phyloP scores from a whole-genome alignment of 2,329 filamentous ascomycete species.

The Calonectria henricotiae region DNA sequence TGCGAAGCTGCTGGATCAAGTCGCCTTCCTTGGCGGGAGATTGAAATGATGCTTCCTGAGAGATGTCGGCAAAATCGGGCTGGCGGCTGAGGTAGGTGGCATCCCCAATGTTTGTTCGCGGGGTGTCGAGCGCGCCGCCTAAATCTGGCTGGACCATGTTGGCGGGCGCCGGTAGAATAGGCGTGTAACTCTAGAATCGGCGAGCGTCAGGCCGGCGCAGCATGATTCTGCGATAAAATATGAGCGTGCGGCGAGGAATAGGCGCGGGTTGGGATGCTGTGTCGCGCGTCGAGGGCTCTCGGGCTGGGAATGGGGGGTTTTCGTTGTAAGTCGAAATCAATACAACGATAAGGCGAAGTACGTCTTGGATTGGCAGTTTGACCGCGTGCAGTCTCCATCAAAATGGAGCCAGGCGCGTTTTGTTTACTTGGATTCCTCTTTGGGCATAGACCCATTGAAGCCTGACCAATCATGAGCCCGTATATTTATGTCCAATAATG shows the following conservation, averaged over 20 bases:
- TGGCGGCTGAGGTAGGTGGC: conserved; percentile 82
- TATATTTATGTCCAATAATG: conserved; percentile 31
- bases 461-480: conserved; percentile 39
- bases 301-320: conserved; percentile 26
- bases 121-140: conserved; percentile 82
- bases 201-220: conserved; percentile 39
- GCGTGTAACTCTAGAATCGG: conserved; percentile 44
- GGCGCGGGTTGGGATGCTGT: conserved; percentile 14
- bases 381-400: conserved; percentile 46
- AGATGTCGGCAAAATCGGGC: conserved; percentile 83
- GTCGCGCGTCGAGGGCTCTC: conserved; percentile 29
- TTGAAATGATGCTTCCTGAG: conserved; percentile 89
- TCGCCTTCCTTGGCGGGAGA: conserved; percentile 81
- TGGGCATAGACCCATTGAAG: conserved; percentile 55
- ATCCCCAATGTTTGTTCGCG: conserved; percentile 88
- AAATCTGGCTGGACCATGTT: conserved; percentile 77
- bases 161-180: conserved; percentile 36
- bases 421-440: conserved; percentile 63
- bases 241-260: conserved; percentile 20
- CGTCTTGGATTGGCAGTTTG: conserved; percentile 36
- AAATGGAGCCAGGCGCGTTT: conserved; percentile 53
- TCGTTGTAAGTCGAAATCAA: conserved; percentile 48
- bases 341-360: conserved; percentile 43
- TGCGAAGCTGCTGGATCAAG: conserved; percentile 82
- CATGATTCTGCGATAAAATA: conserved; percentile 44